Conservation (phyloP, 2,329 filamentous ascomycete genomes). For the Aspergillus arachidicola region DNA sequence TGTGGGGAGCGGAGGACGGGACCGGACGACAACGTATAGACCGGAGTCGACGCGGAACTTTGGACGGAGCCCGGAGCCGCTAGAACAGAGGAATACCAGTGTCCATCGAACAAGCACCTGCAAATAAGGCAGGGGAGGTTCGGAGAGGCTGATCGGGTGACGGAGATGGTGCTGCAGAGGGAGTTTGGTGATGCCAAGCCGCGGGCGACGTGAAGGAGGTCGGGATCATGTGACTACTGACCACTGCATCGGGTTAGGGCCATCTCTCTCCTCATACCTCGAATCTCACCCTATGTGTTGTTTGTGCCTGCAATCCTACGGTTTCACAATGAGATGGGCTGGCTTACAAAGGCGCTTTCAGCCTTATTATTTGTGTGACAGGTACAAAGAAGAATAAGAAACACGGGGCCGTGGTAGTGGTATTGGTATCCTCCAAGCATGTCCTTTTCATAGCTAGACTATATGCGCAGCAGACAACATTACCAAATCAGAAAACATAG, state of each 20-base stretch:
- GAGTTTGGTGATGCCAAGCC: conserved; percentile 45
- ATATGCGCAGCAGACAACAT: background rate
- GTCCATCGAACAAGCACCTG: conserved; percentile 30
- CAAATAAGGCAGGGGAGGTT: conserved; percentile 23
- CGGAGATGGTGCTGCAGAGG: conserved; percentile 32
- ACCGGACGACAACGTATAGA: conserved; percentile 31
- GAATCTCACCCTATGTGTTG: background rate
- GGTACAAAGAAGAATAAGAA: background rate
- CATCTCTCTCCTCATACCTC: background rate
- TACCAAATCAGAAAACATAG: background rate
- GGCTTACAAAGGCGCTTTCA: background rate
- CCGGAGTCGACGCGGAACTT: conserved; percentile 27
- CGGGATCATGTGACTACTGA: conserved; percentile 29
- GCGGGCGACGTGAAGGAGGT: conserved; percentile 30
- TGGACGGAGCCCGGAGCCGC: conserved; percentile 22
- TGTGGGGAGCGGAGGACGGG: conserved; percentile 45
- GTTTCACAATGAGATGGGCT: background rate
- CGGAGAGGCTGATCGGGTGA: conserved; percentile 20
- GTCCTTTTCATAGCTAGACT: background rate
- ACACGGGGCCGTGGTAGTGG: background rate
- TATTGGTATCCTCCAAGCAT: background rate
- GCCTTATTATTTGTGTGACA: background rate
- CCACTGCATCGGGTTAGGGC: background rate
- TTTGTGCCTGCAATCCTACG: background rate
- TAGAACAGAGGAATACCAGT: conserved; percentile 24